Evolutionary conservation across 2,329 filamentous ascomycete genomes (phyloP).

Genomic region (Cyphellophora europaea): DNA sequence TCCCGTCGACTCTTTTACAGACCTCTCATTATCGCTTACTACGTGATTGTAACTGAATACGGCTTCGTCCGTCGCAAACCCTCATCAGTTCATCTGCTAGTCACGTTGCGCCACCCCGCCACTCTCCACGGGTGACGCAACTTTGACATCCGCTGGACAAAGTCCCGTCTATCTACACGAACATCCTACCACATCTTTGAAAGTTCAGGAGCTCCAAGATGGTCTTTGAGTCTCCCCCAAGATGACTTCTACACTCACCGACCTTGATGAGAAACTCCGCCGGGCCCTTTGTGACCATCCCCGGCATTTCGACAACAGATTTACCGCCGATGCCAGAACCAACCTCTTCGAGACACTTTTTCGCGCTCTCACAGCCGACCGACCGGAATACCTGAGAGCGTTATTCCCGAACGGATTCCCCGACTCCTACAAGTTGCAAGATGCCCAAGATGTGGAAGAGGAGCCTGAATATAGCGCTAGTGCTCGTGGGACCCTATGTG

Average conservation of each 20-base stretch:
- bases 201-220: no score
- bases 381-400: conserved; percentile 62
- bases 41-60: no score
- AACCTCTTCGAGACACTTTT: conserved; percentile 75
- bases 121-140: no score
- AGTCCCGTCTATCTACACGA: no score
- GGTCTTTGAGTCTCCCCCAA: no score
- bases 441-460: conserved; percentile 85
- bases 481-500: conserved; percentile 85
- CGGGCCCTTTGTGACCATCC: conserved; percentile 73
- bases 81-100: no score
- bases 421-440: conserved; percentile 63
- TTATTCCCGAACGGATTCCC: conserved; percentile 74
- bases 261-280: conserved; percentile 70
- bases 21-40: no score
- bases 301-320: conserved; percentile 62
- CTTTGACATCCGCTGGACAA: no score
- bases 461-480: conserved; percentile 91
- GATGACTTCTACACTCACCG: conserved; percentile 32
- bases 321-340: conserved; percentile 59
- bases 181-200: no score
- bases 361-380: conserved; percentile 70
- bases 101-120: no score
- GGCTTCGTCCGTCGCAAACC: no score
- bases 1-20: no score